Percentiles rank a stretch among this genome's conserved stretches.
These are phyloP conservation scores for Soucietia sequanensis DNA, from an alignment of 805 yeast genomes.

Conservation along the genomic window DNA sequence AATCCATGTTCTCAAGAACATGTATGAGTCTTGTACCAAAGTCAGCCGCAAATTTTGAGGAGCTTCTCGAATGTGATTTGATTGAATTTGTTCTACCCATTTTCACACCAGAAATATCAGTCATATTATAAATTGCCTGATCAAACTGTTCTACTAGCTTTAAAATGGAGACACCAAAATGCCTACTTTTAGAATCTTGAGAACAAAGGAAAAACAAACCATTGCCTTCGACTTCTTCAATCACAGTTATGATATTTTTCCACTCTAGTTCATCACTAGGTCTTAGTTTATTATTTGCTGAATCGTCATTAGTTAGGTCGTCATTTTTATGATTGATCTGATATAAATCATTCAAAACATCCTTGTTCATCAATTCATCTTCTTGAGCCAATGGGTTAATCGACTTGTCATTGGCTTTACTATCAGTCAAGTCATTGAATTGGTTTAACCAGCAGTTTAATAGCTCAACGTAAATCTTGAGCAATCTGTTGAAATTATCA, in stretches of 20 bases:
- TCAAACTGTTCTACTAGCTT: conserved; percentile 85
- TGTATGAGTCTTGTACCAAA: conserved; percentile 75
- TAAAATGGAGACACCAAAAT: conserved; percentile 71
- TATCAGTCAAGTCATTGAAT: conserved; percentile 36
- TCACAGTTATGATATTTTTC: conserved; percentile 76
- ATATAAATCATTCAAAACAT: conserved; percentile 40
- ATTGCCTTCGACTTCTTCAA: conserved; percentile 95
- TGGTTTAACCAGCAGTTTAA: conserved; percentile 80
- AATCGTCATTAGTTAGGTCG: conserved; percentile 20
- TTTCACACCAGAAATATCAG: conserved; percentile 22
- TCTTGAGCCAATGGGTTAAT: conserved; percentile 28
- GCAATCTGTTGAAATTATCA: conserved; percentile 53
- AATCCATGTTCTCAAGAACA: conserved; percentile 69
- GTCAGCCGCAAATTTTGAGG: conserved; percentile 75
- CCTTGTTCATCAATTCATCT: conserved; percentile 36
- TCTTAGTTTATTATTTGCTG: conserved; percentile 14
- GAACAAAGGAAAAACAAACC: conserved; percentile 90
- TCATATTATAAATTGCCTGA: conserved; percentile 63
- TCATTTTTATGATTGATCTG: conserved; percentile 46
- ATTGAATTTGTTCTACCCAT: conserved; percentile 6
- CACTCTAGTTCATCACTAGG: conserved; percentile 66
- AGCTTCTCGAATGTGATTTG: conserved; percentile 50
- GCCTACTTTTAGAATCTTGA: conserved; percentile 74
- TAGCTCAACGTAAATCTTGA: conserved; percentile 75
- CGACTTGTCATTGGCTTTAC: conserved; percentile 17